Percentiles rank a stretch among this genome's conserved stretches.
Evolutionary conservation across 352 stramenopile species (phyloP).

Genomic region (Phytophthora crassamura): DNA sequence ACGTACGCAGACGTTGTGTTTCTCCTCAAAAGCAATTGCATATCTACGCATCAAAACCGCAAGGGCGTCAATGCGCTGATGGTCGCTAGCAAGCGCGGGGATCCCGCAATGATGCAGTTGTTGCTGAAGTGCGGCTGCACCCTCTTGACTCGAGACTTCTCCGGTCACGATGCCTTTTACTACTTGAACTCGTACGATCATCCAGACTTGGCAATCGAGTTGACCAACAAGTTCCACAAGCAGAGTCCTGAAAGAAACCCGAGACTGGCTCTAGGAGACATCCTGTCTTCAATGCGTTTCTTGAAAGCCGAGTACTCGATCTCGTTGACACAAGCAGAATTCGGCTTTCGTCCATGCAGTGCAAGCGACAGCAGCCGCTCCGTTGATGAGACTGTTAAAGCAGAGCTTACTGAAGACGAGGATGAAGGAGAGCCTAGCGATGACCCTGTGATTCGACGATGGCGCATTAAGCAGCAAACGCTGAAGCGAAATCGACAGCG

Average conservation of each 20-base stretch:
- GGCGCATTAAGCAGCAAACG: conserved; percentile 42
- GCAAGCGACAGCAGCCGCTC: conserved; percentile 1
- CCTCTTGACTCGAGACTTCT: conserved; percentile 56
- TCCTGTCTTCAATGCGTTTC: background rate
- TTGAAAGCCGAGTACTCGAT: conserved; percentile 22
- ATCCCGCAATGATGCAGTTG: conserved; percentile 44
- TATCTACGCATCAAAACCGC: conserved; percentile 55
- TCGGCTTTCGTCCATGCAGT: conserved; percentile 14
- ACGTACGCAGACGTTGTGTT: conserved; percentile 42
- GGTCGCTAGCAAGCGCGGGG: conserved; percentile 49
- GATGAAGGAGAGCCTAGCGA: conserved; percentile 9
- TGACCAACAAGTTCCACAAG: conserved; percentile 32
- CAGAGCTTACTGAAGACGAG: background rate
- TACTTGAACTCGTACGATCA: conserved; percentile 58
- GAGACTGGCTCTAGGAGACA: conserved; percentile 16
- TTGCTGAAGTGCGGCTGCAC: conserved; percentile 45
- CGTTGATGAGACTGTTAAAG: conserved; percentile 1
- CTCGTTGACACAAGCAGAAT: conserved; percentile 20
- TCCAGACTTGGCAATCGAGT: conserved; percentile 42
- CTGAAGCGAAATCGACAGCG: conserved; percentile 43
- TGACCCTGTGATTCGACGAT: conserved; percentile 39
- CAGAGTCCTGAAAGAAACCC: background rate
- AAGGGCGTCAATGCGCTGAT: conserved; percentile 56
- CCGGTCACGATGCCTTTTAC: conserved; percentile 41
- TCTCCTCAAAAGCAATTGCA: conserved; percentile 49